phyloP scores from a whole-genome alignment of 2,329 filamentous ascomycete species.

The Metarhizium album region DNA sequence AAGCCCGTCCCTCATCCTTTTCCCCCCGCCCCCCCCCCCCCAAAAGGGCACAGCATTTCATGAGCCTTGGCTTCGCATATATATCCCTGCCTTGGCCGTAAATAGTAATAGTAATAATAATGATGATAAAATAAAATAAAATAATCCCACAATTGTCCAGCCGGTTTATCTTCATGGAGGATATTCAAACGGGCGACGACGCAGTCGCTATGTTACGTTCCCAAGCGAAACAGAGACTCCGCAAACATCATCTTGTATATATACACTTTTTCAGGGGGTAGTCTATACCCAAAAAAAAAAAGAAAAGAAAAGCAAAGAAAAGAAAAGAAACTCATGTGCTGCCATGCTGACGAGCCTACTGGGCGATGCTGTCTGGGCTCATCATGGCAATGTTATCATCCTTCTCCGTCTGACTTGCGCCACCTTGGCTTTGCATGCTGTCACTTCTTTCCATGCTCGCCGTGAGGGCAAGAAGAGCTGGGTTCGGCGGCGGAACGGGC shows the following conservation, averaged over 20 bases:
- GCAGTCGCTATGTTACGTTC: not conserved
- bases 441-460: slow-evolving; percentile 47
- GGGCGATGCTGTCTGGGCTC: slow-evolving; percentile 67
- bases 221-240: not conserved
- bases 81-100: not conserved
- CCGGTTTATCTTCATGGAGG: not conserved
- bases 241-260: not conserved
- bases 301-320: not conserved
- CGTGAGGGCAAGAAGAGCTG: slow-evolving; percentile 28
- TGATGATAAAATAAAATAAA: not conserved
- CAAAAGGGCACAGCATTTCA: too few species aligned
- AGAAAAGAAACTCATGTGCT: not conserved
- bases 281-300: not conserved
- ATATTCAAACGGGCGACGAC: not conserved
- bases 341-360: slow-evolving; percentile 15
- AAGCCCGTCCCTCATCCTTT: not conserved
- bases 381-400: slow-evolving; percentile 66
- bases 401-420: slow-evolving; percentile 55
- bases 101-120: not conserved
- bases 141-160: not conserved
- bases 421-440: slow-evolving; percentile 47
- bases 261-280: not conserved
- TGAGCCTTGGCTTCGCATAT: not conserved
- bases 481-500: slow-evolving; percentile 27
- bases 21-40: too few species aligned